These are phyloP conservation scores for Nigrospora oryzae DNA, from an alignment of 2,329 filamentous ascomycete species.

Conservation along the genomic window DNA sequence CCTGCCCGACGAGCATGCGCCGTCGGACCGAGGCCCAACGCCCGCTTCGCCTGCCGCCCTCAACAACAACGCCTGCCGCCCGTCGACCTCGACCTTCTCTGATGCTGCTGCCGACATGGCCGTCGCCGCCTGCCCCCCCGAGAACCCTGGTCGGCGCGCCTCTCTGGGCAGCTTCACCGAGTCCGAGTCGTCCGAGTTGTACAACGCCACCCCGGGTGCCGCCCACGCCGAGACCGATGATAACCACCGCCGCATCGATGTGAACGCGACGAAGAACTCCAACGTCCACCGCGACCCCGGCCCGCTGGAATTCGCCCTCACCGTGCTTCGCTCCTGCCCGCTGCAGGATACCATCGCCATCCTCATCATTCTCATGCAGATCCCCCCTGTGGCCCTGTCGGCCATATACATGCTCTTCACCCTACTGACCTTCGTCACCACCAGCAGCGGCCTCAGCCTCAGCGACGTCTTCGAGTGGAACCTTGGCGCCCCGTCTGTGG, in stretches of 20 bases:
- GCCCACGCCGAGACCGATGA: conserved; percentile 31
- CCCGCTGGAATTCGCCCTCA: conserved; percentile 69
- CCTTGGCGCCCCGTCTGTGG: conserved; percentile 75
- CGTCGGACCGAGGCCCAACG: neutral
- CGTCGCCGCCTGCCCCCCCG: conserved; percentile 18
- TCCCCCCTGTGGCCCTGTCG: conserved; percentile 80
- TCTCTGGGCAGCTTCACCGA: conserved; percentile 48
- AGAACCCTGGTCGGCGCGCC: conserved; percentile 23
- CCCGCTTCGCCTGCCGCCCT: conserved; percentile 1
- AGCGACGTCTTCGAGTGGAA: conserved; percentile 88
- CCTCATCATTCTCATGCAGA: conserved; percentile 87
- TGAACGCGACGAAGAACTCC: conserved; percentile 59
- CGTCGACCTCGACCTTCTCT: conserved; percentile 26
- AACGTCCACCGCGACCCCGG: conserved; percentile 64
- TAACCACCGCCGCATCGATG: conserved; percentile 58
- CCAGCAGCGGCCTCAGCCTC: conserved; percentile 71
- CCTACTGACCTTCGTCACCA: conserved; percentile 82
- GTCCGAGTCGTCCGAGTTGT: conserved; percentile 45
- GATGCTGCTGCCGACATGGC: conserved; percentile 26
- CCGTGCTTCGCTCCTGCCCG: conserved; percentile 82
- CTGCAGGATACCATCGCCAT: conserved; percentile 94
- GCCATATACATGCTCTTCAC: conserved; percentile 89
- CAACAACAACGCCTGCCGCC: conserved; percentile 20
- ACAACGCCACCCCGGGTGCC: conserved; percentile 25
- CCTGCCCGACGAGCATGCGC: conserved; percentile 6